Percentiles rank a stretch among this genome's conserved stretches.
phyloP scores from a whole-genome alignment of 2,329 filamentous ascomycete species.

The Fusarium fujikuroi region DNA sequence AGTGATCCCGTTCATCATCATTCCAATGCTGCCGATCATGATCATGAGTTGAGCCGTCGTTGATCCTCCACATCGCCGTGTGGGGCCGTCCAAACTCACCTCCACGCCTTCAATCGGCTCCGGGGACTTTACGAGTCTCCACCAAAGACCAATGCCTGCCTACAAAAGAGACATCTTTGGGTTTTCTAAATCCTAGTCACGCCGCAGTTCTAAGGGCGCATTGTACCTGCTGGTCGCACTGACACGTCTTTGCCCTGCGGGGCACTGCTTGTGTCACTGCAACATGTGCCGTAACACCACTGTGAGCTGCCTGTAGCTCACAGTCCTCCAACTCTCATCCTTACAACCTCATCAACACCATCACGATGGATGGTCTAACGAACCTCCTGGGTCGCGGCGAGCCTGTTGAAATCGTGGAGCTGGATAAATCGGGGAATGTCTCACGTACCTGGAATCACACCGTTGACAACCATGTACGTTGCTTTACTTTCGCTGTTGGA shows the following conservation, averaged over 20 bases:
- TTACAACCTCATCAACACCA: constrained; percentile 3
- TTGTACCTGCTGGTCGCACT: background rate
- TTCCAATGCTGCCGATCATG: background rate
- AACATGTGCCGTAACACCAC: constrained; percentile 2
- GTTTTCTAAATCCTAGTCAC: background rate
- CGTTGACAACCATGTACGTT: constrained; percentile 39
- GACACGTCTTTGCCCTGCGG: background rate
- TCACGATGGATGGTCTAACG: constrained; percentile 36
- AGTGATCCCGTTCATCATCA: no score
- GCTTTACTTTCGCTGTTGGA: background rate
- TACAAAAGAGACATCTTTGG: background rate
- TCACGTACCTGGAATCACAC: constrained; percentile 51
- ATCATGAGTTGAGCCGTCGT: background rate
- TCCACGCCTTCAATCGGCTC: background rate
- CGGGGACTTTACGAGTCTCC: background rate
- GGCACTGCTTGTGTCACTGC: constrained; percentile 5
- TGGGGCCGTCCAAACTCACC: constrained; percentile 15
- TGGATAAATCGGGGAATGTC: constrained; percentile 52
- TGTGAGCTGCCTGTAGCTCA: background rate
- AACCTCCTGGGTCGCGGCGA: constrained; percentile 39
- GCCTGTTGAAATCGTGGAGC: constrained; percentile 50
- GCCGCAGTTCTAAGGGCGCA: background rate
- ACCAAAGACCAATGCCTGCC: background rate
- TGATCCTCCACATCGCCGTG: background rate
- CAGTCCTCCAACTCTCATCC: background rate